Percentiles rank a stretch among this genome's conserved stretches.
Evolutionary conservation across 176 grass and related monocot species (phyloP).

Genomic region (bread wheat (Triticum aestivum)): IWGSC_CS_RefSeq_v2.1 NC_057803.1:56118866-56119365

Average conservation of each 20-base stretch:
- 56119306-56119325: no score
- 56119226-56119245: no score
- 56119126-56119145: no score
- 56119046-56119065: neutral
- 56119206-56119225: no score
- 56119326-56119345: no score
- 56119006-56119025: neutral
- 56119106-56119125: neutral
- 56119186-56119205: no score
- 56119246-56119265: no score
- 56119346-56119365: no score
- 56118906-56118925: neutral
- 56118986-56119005: conserved; percentile 7
- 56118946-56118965: conserved; percentile 17
- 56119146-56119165: no score
- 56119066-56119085: neutral
- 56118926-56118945: conserved; percentile 2
- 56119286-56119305: no score
- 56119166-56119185: no score
- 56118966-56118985: conserved; percentile 12
- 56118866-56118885: neutral
- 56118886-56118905: neutral
- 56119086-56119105: neutral
- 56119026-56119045: neutral
- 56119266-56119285: no score